These are phyloP conservation scores for Thermochaetoides dissita DNA, from an alignment of 2,329 filamentous ascomycete genomes.

Conservation along the genomic window DNA sequence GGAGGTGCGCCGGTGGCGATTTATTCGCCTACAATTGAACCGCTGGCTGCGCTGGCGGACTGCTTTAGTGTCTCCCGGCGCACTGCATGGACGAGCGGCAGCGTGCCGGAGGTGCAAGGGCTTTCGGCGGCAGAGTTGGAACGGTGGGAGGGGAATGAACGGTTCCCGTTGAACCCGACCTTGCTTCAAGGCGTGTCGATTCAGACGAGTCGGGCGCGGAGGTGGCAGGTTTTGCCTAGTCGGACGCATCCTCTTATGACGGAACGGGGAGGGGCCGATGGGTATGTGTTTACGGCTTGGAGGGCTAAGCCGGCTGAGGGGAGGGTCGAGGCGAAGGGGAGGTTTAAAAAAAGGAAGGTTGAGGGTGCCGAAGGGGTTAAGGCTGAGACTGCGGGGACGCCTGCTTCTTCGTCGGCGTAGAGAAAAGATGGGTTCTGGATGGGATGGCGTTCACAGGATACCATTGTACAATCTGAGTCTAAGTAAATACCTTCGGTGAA, in stretches of 20 bases:
- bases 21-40: constrained; percentile 70
- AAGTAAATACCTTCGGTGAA: too few relatives aligned
- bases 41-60: constrained; percentile 64
- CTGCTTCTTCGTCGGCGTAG: constrained; percentile 1
- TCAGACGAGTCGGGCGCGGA: constrained; percentile 63
- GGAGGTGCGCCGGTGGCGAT: constrained; percentile 77
- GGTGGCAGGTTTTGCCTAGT: constrained; percentile 85
- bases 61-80: constrained; percentile 70
- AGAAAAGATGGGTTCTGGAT: background rate
- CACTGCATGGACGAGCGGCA: constrained; percentile 48
- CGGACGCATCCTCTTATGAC: constrained; percentile 94
- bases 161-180: constrained; percentile 81
- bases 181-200: constrained; percentile 65
- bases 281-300: constrained; percentile 76
- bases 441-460: background rate
- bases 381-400: constrained; percentile 6
- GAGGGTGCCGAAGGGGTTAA: constrained; percentile 4
- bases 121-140: constrained; percentile 36
- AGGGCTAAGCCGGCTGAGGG: constrained; percentile 68
- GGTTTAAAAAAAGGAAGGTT: constrained; percentile 47
- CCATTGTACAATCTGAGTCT: background rate
- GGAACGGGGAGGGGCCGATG: constrained; percentile 70
- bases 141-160: constrained; percentile 45
- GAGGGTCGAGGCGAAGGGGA: constrained; percentile 69
- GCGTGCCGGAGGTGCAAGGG: constrained; percentile 28